Evolutionary conservation across 345 rosid genomes (phyloP).

Genomic region (Camelina sativa): DNA sequence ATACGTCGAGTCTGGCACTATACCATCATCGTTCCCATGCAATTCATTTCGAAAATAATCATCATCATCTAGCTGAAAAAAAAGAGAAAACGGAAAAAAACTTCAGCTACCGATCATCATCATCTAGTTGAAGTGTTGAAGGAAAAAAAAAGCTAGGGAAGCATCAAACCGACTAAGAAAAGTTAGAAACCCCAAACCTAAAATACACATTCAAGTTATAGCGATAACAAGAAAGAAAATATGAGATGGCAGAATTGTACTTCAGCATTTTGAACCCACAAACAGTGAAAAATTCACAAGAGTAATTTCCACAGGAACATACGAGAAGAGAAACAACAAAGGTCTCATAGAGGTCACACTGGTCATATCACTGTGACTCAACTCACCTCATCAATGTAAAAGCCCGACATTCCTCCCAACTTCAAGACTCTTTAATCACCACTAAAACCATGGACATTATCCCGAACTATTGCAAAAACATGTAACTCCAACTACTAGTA

Average conservation of each 20-base stretch:
- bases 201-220: slow-evolving; percentile 22
- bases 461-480: slow-evolving; percentile 43
- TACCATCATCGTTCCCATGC: slow-evolving; percentile 66
- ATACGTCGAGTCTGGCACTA: slow-evolving; percentile 62
- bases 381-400: slow-evolving; percentile 69
- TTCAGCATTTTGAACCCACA: not conserved
- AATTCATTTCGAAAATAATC: slow-evolving; percentile 61
- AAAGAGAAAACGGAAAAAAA: not conserved
- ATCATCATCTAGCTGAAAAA: slow-evolving; percentile 54
- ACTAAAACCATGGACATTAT: slow-evolving; percentile 49
- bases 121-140: not conserved
- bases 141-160: slow-evolving; percentile 9
- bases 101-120: slow-evolving; percentile 25
- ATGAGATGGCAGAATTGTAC: not conserved
- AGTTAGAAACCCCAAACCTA: slow-evolving; percentile 7
- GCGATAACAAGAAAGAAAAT: not conserved
- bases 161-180: not conserved
- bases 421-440: slow-evolving; percentile 59
- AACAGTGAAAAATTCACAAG: not conserved
- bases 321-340: slow-evolving; percentile 18
- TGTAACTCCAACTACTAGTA: slow-evolving; percentile 43
- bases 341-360: slow-evolving; percentile 15
- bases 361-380: slow-evolving; percentile 18
- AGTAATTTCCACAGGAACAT: not conserved
- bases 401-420: slow-evolving; percentile 74